Conservation (phyloP, 306 rosid species). For the Pachyrhizus erosus region DNA sequence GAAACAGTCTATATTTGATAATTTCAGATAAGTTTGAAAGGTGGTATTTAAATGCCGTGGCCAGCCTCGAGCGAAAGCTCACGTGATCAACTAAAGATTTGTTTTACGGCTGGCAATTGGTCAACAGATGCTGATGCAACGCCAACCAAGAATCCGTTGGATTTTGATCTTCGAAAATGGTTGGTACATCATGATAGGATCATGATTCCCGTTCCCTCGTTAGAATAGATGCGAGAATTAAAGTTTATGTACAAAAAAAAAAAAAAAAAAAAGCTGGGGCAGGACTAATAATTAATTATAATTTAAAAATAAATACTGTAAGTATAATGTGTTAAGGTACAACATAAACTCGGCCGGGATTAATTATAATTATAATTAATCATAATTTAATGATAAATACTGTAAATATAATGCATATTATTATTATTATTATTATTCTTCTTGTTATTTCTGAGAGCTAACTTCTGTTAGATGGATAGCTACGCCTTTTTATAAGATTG, state of each 20-base stretch:
- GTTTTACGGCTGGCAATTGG: background rate
- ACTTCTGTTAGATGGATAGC: background rate
- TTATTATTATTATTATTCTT: too few species aligned
- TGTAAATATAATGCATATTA: too few species aligned
- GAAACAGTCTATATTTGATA: background rate
- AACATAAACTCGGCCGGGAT: background rate
- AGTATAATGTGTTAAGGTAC: too few species aligned
- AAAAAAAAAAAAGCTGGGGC: too few species aligned
- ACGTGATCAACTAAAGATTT: background rate
- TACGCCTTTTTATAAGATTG: too few species aligned
- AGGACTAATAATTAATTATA: too few species aligned
- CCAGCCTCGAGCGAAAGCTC: background rate
- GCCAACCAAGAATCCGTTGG: background rate
- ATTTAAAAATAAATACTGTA: too few species aligned
- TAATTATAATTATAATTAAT: background rate
- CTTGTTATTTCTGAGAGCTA: background rate
- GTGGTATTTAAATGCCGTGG: background rate
- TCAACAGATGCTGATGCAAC: background rate
- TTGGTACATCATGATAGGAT: too few species aligned
- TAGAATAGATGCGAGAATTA: background rate
- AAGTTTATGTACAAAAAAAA: background rate
- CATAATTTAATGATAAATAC: background rate
- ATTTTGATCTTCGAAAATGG: background rate
- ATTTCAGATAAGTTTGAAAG: background rate
- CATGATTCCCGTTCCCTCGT: background rate